Evolutionary conservation across 2,329 filamentous ascomycete species (phyloP), one percentile per base, ranked within the genome.

Genomic region (Hypoxylon rubiginosum): DNA sequence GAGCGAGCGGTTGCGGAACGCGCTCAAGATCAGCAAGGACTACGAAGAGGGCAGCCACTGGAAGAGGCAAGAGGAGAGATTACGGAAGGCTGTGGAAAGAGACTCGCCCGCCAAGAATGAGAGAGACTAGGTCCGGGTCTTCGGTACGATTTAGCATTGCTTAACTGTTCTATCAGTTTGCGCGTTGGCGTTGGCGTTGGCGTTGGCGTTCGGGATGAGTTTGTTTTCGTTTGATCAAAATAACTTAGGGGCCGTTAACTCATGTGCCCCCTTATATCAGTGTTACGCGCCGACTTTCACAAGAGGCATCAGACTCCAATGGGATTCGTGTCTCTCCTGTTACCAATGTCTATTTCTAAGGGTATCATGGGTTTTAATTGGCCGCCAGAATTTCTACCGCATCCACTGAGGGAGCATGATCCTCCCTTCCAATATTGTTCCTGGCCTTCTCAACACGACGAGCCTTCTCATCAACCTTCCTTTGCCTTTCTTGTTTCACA

Each of bases 11-110:
- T 82, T 99, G 77, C 84, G 95, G 70, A 92, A 86, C 79, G 96
- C 96, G 7, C 84, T 99, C 71, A 94, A 94, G 53, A 97, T 98
- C 74, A 90, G 90, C 76, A 90, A 91, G 76, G 87, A 95, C 77
- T 96, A 96, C 74, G 90, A 95, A 76, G 93, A 97, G 79, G 94
- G 93, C 5, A 87, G 90, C 53, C 92, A 97, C 78, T 96, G 93
- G 92, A 90, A 88, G 81, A 90, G 88, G 69, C 92, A 97, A 77
- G 93, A 96, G 76, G 92, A 95, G 79, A 84, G 90, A 66, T 59
- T 85, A 54, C 82, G 83, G 57, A 81, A 79, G 58, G 78, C 81
- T 4, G 61, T 82, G 13, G 82, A 84, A 50, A 79, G 79, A 39
- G 80, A 82, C n/a, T 43, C 57, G 4, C 46, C 64, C 8, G 49